Base-by-base conservation (phyloP, 2,329 filamentous ascomycete species). In the Pyrenophora graminea region DNA sequence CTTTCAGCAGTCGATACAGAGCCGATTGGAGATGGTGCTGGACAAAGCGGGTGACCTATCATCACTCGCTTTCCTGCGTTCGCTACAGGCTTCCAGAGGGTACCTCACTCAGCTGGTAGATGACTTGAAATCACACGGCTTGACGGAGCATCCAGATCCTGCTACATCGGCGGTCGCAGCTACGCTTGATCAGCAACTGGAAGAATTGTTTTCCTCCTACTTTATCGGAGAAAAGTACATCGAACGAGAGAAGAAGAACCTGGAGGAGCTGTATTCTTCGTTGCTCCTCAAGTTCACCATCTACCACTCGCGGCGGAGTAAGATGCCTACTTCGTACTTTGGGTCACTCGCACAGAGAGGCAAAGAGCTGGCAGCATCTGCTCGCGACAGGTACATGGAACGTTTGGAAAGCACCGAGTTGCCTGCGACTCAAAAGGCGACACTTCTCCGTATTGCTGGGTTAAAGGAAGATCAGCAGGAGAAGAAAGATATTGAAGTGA, bases 1-100 rank as follows among this genome's bases (percentile, higher is more conserved):
- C 9, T 99, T 99, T 68, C 94, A 99, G 70, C 94, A 99, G 74
- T 97, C 93, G 1, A 92, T 99, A 56, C 95, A 99, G 74, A 93
- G 97, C 72, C 85, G 93, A 12, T 80, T 99, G 8, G 94, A 99
- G 71, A 90, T 96, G 85, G 92, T 99, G 3, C 79, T 99, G 40
- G 92, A 96, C 63, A 97, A 97, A 76, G 94, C 94, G 13, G 89
- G 90, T 59, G 90, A 89, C 4, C 86, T 97, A 13, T 99, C 95
- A 0, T 92, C 91, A 0, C 78, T 99, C 25, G 92, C 94, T 1
- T 99, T 97, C 69, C 76, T 99, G 25, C 85, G 94, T 54, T 94
- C 91, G 12, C 72, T 99, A 10, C 95, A 99, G 74, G 90, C 93
- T 6, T 94, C 94, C 1, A 85, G 91, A 61, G 90, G 86, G 59